Evolutionary conservation across 305 asterid species (phyloP), one percentile per base, ranked within the genome.

Genomic region (Fraxinus albicans): DNA sequence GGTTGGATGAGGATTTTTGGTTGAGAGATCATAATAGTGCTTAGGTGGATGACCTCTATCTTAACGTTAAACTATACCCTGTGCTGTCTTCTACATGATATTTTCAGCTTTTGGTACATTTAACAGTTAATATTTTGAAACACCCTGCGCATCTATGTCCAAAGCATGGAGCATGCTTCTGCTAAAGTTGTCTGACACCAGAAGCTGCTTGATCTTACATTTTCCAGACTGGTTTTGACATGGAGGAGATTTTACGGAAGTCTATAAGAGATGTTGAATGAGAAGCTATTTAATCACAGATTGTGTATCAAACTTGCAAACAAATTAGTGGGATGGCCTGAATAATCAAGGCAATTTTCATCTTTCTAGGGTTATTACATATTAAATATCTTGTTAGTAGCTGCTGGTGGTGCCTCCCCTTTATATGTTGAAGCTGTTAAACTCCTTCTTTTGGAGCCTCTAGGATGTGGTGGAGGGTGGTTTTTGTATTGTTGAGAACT

Each of bases 191-290:
- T 72, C 25, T 6, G 13, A 79, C 79, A 25, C 67, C 65, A 70
- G 82, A 21, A 69, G 55, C 83, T 82, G 77, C 73, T 76, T 47
- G 88, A 84, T 77, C 29, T 50, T 86, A 87, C 82, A 69, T 69
- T 85, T 88, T 90, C 70, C 97, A 96, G 99, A 90, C 97, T 89
- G 98, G 97, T 55, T 96, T 96, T 91, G 89, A 85, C 82, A 88
- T 90, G 92, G 98, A 88, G 83, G 96, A 93, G 87, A 84, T 96
- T 86, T 84, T 96, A 84, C 92, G 98, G 29, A 96, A 96, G 87
- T 96, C 95, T 87, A 87, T 96, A 82, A 98, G 99, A 65, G 93
- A 91, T 83, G 76, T 89, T 96, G 93, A 96, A 96, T 83, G 99
- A 96, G 90, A 95, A 95, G 87, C 98, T 97, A 75, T 96, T 96